A percentile compares a stretch with the other conserved stretches of the same genome.
phyloP scores from a whole-genome alignment of 2,329 filamentous ascomycete genomes.

The Ophiostoma triangulosporum region DNA sequence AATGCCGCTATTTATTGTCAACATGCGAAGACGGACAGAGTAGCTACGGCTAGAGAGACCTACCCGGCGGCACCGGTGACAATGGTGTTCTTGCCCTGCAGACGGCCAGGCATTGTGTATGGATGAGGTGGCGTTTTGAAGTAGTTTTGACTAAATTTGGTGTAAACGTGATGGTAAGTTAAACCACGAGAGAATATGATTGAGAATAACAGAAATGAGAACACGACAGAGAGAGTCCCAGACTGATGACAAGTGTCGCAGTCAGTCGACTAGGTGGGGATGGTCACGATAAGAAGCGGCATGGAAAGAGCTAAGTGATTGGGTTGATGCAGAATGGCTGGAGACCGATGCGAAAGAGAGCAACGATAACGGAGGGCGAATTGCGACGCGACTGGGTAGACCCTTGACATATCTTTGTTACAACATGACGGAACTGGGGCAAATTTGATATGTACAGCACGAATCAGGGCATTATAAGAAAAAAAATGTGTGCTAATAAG shows the following conservation, averaged over 20 bases:
- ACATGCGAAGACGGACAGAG: too few species aligned
- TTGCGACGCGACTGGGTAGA: too few species aligned
- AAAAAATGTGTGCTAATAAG: background rate
- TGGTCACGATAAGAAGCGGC: too few species aligned
- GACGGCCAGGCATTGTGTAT: constrained; percentile 27
- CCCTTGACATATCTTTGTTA: too few species aligned
- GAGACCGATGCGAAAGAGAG: background rate
- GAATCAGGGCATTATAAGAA: background rate
- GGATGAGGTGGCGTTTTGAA: background rate
- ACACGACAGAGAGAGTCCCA: too few species aligned
- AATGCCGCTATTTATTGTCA: constrained; percentile 54
- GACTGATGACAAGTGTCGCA: too few species aligned
- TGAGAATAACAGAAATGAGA: too few species aligned
- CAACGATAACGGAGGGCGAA: too few species aligned
- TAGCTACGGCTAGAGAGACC: too few species aligned
- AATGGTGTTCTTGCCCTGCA: constrained; percentile 50
- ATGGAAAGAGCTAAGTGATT: too few species aligned
- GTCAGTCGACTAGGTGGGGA: too few species aligned
- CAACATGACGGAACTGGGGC: too few species aligned
- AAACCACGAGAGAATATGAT: background rate
- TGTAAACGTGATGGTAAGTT: background rate
- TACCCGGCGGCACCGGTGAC: constrained; percentile 81
- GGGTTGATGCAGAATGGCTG: background rate
- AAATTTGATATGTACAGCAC: background rate
- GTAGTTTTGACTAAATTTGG: background rate